Percentiles rank a stretch among this genome's conserved stretches.
These are phyloP conservation scores for Scheffersomyces titani DNA, from an alignment of 1,139 yeast species.

Conservation along the genomic window DNA sequence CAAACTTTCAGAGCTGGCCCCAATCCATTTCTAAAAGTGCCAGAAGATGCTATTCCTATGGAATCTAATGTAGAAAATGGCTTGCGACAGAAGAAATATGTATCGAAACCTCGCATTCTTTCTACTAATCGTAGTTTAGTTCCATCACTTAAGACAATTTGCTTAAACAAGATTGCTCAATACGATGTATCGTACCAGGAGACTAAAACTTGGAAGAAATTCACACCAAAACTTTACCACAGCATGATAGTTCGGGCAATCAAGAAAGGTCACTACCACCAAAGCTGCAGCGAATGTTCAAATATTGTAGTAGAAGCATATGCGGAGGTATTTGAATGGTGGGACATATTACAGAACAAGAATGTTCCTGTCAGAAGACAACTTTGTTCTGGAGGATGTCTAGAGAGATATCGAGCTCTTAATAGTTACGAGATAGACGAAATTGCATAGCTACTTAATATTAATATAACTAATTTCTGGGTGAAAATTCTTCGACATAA, in stretches of 20 bases:
- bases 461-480: not conserved
- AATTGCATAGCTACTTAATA: constrained; percentile 3
- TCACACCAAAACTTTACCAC: constrained; percentile 36
- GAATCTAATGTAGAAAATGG: constrained; percentile 12
- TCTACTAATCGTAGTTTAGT: constrained; percentile 10
- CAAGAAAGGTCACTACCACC: constrained; percentile 45
- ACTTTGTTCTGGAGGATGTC: constrained; percentile 49
- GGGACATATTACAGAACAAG: constrained; percentile 49
- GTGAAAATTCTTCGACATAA: constrained; percentile 35
- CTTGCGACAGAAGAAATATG: constrained; percentile 16
- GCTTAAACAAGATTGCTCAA: constrained; percentile 43
- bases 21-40: constrained; percentile 36
- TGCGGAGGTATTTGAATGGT: constrained; percentile 62
- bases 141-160: constrained; percentile 44
- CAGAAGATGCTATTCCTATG: constrained; percentile 28
- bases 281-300: constrained; percentile 52
- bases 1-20: constrained; percentile 52
- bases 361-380: constrained; percentile 45
- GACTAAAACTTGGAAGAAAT: constrained; percentile 42
- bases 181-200: constrained; percentile 49
- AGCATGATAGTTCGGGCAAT: constrained; percentile 43
- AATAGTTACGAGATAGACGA: constrained; percentile 5
- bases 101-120: constrained; percentile 25
- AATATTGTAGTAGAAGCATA: constrained; percentile 45
- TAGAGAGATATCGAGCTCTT: constrained; percentile 18